Percentiles rank a stretch among this genome's conserved stretches.
These are phyloP conservation scores for Diversispora epigaea DNA, from an alignment of 192 early-diverging fungal genomes.

Conservation along the genomic window DNA sequence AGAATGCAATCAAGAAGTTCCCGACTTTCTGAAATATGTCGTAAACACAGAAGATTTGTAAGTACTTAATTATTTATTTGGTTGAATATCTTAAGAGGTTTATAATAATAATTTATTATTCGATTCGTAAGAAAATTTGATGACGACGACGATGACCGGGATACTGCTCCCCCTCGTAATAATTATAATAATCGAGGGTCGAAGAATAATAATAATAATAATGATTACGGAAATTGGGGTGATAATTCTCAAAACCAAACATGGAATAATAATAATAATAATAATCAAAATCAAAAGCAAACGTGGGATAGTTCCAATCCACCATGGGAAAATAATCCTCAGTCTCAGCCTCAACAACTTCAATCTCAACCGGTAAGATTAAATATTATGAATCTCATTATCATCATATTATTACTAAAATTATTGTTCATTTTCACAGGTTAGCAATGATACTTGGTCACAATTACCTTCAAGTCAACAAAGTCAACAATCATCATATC, in stretches of 20 bases:
- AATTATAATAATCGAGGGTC: too few relatives aligned
- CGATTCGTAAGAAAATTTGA: not conserved
- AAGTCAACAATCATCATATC: not conserved
- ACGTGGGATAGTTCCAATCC: not conserved
- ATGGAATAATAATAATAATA: not conserved
- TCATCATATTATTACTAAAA: not conserved
- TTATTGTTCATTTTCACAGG: not conserved
- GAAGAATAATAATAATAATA: not conserved
- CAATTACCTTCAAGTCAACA: not conserved
- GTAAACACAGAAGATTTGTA: constrained; percentile 35
- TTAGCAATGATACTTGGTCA: not conserved
- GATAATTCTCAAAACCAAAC: not conserved
- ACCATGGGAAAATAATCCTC: not conserved
- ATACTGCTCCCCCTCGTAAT: too few relatives aligned
- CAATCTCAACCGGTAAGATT: not conserved
- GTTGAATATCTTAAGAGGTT: not conserved
- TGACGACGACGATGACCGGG: not conserved
- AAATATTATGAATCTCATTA: not conserved
- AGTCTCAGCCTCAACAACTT: not conserved
- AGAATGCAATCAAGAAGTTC: constrained; percentile 61
- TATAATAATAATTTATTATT: not conserved
- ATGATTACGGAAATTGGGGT: not conserved
- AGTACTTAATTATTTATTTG: constrained; percentile 29
- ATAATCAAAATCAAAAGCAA: not conserved
- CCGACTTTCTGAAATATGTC: constrained; percentile 49